Evolutionary conservation across 176 grass and related monocot genomes (phyloP).

Genomic region (Raddia distichophylla): DNA sequence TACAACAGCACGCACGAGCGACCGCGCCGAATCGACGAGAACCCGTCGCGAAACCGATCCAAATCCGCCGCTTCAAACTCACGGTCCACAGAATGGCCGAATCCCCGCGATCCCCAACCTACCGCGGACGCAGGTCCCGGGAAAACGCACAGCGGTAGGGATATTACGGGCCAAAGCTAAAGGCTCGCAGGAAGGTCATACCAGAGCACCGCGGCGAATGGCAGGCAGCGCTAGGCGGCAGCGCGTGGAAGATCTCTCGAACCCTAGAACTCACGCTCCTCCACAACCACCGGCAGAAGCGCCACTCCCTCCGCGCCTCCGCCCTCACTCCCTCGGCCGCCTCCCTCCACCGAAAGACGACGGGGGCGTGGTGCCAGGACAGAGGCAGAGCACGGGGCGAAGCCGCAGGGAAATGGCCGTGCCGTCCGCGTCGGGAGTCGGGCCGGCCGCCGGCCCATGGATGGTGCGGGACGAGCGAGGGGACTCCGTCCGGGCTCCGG

Average conservation of each 20-base stretch:
- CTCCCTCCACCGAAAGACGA: neutral
- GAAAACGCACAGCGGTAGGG: neutral
- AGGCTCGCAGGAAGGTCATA: neutral
- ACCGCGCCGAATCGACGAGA: neutral
- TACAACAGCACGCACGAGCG: neutral
- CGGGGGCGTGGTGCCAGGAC: constrained; percentile 3
- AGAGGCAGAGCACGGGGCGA: too few relatives aligned
- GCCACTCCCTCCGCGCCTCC: neutral
- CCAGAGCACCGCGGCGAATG: neutral
- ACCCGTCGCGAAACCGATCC: neutral
- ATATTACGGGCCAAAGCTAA: neutral
- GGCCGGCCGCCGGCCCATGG: too few relatives aligned
- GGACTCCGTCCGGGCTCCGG: neutral
- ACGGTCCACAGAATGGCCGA: neutral
- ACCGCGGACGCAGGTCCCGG: neutral
- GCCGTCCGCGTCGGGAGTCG: neutral
- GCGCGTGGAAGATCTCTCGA: neutral
- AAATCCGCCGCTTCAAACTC: neutral
- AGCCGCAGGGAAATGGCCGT: too few relatives aligned
- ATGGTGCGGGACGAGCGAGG: neutral
- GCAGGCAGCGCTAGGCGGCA: neutral
- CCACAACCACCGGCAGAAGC: neutral
- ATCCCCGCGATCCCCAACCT: neutral
- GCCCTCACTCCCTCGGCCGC: neutral
- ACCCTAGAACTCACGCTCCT: neutral